These are phyloP conservation scores for Marasmius oreades DNA, from an alignment of 1,284 basidiomycete species.

Conservation along the genomic window DNA sequence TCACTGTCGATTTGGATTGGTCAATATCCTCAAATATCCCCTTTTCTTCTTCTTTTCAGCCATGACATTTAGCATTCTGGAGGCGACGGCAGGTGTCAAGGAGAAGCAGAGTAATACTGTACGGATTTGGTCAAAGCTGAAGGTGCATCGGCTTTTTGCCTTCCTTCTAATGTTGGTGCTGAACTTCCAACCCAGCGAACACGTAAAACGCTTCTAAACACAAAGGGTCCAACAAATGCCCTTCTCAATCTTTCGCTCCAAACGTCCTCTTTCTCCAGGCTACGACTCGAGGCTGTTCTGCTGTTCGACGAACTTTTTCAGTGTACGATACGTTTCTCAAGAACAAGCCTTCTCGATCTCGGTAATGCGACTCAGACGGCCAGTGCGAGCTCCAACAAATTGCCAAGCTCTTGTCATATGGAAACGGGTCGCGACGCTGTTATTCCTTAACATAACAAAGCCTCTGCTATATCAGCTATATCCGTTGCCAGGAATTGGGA, in stretches of 20 bases:
- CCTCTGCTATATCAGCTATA: not conserved
- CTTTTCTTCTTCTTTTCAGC: not conserved
- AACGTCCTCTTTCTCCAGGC: too few relatives aligned
- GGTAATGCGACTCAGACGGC: too few relatives aligned
- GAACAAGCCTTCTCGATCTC: too few relatives aligned
- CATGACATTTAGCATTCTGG: not conserved
- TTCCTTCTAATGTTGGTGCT: not conserved
- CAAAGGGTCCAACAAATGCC: constrained; percentile 6
- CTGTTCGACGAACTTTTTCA: not conserved
- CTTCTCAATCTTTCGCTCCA: not conserved
- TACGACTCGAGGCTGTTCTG: too few relatives aligned
- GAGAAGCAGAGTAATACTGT: not conserved
- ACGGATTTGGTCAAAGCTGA: constrained; percentile 1
- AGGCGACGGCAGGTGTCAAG: not conserved
- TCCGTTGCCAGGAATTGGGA: not conserved
- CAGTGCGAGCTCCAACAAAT: not conserved
- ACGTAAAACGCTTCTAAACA: not conserved
- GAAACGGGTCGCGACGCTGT: not conserved
- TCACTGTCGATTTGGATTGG: too few relatives aligned
- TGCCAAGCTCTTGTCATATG: not conserved
- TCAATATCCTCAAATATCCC: too few relatives aligned
- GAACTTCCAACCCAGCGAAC: not conserved
- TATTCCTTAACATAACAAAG: not conserved
- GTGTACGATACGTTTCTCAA: not conserved
- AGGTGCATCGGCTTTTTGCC: not conserved